These are phyloP conservation scores for Aspergillus texensis DNA, from an alignment of 2,329 filamentous ascomycete species.

Conservation along the genomic window DNA sequence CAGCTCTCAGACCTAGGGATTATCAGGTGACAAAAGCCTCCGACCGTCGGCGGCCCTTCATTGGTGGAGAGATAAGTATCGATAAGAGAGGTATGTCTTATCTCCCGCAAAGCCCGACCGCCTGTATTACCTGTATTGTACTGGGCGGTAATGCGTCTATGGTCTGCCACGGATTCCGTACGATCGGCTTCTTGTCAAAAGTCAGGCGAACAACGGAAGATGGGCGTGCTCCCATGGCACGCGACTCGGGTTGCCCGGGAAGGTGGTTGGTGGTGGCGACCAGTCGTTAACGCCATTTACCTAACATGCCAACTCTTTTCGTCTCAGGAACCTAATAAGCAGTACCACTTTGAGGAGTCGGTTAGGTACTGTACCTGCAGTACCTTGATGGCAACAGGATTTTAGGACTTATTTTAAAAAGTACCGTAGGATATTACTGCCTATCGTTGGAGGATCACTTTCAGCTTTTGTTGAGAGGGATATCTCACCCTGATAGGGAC, in stretches of 20 bases:
- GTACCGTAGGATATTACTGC: background rate
- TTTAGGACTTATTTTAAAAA: background rate
- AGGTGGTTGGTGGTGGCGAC: constrained; percentile 1
- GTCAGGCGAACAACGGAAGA: constrained; percentile 13
- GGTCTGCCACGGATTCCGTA: background rate
- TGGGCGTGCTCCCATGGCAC: constrained; percentile 5
- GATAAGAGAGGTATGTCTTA: constrained; percentile 18
- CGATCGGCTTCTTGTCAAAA: constrained; percentile 2
- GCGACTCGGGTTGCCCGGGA: constrained; percentile 10
- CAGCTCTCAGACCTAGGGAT: background rate
- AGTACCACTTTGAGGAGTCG: background rate
- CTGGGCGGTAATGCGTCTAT: background rate
- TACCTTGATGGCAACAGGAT: background rate
- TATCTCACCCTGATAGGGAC: background rate
- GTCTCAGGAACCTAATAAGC: background rate
- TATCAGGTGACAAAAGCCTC: constrained; percentile 22
- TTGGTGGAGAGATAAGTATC: constrained; percentile 15
- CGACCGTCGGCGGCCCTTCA: constrained; percentile 1
- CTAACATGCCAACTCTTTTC: background rate
- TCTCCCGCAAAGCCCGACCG: background rate
- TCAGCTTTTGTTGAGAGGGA: background rate
- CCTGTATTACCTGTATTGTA: constrained; percentile 4
- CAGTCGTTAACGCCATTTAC: background rate
- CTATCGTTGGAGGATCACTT: background rate
- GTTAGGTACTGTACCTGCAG: constrained; percentile 4